Conservation (phyloP, 148 eudicot species). For the Chenopodium quinoa region DNA sequence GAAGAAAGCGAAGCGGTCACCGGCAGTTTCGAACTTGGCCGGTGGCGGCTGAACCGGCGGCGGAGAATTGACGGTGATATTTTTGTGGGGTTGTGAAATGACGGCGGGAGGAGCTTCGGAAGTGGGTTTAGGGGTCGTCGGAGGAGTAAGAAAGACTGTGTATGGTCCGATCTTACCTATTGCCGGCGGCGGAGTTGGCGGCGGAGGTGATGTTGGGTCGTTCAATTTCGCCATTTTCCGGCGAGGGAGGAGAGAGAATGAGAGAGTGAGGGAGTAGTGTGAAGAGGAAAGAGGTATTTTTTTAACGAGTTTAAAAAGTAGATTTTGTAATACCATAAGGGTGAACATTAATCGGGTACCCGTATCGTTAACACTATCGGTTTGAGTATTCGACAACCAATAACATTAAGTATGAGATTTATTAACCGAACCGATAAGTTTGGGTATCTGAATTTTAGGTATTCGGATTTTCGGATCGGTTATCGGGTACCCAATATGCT, state of each 20-base stretch:
- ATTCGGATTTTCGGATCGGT: no score
- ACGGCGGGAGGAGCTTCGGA: slow-evolving; percentile 23
- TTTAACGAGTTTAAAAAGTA: no score
- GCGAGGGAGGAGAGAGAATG: not conserved
- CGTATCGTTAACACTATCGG: no score
- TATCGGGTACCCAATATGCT: no score
- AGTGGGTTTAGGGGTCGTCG: slow-evolving; percentile 37
- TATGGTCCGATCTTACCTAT: slow-evolving; percentile 97
- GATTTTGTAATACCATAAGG: no score
- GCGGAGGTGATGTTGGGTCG: slow-evolving; percentile 64
- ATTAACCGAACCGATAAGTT: no score
- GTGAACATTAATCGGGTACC: no score
- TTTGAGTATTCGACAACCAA: no score
- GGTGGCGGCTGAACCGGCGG: slow-evolving; percentile 79
- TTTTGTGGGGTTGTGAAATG: slow-evolving; percentile 31
- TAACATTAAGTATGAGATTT: no score
- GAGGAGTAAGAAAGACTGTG: slow-evolving; percentile 92
- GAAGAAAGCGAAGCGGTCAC: slow-evolving; percentile 52
- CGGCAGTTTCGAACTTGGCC: slow-evolving; percentile 40
- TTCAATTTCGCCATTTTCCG: slow-evolving; percentile 22
- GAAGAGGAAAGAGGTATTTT: not conserved
- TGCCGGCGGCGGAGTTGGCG: slow-evolving; percentile 74
- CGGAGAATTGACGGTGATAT: slow-evolving; percentile 23
- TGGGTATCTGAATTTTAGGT: no score
- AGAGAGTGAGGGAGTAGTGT: not conserved